Evolutionary conservation across 2,329 filamentous ascomycete species (phyloP), one percentile per base, ranked within the genome.

Genomic region (Monosporascus ibericus): DNA sequence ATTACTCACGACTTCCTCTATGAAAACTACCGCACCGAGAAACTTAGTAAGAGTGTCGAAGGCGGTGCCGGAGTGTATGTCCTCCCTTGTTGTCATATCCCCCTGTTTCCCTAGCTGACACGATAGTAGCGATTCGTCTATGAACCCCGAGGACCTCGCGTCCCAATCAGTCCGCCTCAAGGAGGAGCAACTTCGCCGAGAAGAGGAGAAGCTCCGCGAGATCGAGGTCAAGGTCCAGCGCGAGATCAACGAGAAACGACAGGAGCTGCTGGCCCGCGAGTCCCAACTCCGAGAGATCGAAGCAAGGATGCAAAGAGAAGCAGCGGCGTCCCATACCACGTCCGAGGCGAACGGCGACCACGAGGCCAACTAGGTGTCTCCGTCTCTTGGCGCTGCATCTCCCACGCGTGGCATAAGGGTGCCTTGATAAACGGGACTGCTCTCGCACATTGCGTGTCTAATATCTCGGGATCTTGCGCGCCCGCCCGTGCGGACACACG

Each of bases 11-110:
- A 99, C 75, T 99, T 99, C 86, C 79, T 99, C 60, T 99, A 99
- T 77, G 94, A 99, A 74, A 99, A 99, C 78, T 99, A 99, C 83
- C 91, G 94, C 90, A 99, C 94, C 68, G 94, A 99, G 88, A 97
- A 97, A 81, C 88, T 99, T 66, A 95, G 90, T 80, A 99, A 97
- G 90, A 96, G 91, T 71, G 94, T 99, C 64, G 92, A 96, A 70
- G 90, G 90, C 72, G 88, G 89, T 75, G 81, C 85, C 74, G 83
- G 85, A 82, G 84, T 85, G 91, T 96, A 88, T 64, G 91, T 90
- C 55, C 56, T 52, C 49, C 44, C 46, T 47, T 14, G 34, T 27
- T 9, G 11, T n/a, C 20, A 5, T n/a, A 8, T 22, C 46, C 46
- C 46, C 38, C 38, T n/a, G 17, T 49, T 49, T 42, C 39, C 4